Evolutionary conservation across 2,329 filamentous ascomycete genomes (phyloP).

Genomic region (Rugonectria rugulosa): DNA sequence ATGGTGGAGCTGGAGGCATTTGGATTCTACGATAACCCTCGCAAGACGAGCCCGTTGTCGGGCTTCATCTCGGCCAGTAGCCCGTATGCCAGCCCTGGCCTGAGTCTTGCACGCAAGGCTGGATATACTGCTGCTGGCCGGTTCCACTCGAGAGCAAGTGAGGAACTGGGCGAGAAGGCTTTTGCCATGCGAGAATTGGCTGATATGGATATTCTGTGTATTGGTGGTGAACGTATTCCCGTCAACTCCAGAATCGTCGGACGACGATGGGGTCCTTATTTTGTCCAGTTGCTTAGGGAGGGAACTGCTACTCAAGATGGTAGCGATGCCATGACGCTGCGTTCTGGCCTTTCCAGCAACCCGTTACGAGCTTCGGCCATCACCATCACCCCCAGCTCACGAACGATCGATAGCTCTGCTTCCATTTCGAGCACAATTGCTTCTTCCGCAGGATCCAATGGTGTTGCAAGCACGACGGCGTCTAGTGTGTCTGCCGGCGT

Average conservation of each 20-base stretch:
- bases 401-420: slow-evolving; percentile 55
- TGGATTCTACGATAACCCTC: slow-evolving; percentile 94
- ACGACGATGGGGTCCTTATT: slow-evolving; percentile 93
- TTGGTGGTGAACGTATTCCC: slow-evolving; percentile 89
- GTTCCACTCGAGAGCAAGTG: slow-evolving; percentile 77
- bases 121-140: slow-evolving; percentile 77
- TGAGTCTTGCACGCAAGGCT: slow-evolving; percentile 65
- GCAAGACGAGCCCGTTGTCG: slow-evolving; percentile 78
- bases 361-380: slow-evolving; percentile 79
- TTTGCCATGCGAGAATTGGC: slow-evolving; percentile 83
- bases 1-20: slow-evolving; percentile 98
- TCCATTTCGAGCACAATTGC: slow-evolving; percentile 56
- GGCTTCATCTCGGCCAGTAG: slow-evolving; percentile 85
- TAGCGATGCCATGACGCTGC: slow-evolving; percentile 77
- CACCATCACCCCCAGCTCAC: slow-evolving; percentile 79
- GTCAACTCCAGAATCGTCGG: slow-evolving; percentile 91
- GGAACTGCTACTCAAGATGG: slow-evolving; percentile 76
- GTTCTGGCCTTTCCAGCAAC: slow-evolving; percentile 66
- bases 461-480: slow-evolving; percentile 51
- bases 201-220: slow-evolving; percentile 96
- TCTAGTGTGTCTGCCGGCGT: slow-evolving; percentile 51
- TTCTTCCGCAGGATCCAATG: slow-evolving; percentile 49
- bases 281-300: slow-evolving; percentile 89
- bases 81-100: slow-evolving; percentile 65
- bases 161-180: slow-evolving; percentile 85